Percentiles rank a stretch among this genome's conserved stretches.
Evolutionary conservation across 1,139 yeast species (phyloP).

Genomic region (Kazachstania sp.): DNA sequence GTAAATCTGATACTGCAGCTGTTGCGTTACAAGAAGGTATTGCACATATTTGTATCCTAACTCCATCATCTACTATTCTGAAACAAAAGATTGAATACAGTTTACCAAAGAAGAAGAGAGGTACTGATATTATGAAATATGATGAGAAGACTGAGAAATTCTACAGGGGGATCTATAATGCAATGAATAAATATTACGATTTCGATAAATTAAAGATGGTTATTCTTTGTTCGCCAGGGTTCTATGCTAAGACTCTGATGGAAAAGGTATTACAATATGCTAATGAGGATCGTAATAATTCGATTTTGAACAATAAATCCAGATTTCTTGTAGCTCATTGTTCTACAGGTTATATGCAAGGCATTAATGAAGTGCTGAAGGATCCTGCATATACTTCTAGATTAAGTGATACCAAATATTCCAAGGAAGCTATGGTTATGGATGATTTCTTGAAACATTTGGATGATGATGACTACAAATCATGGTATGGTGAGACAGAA

Average conservation of each 20-base stretch:
- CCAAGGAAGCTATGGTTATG: slow-evolving; percentile 60
- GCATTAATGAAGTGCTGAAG: slow-evolving; percentile 75
- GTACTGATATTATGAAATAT: slow-evolving; percentile 67
- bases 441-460: slow-evolving; percentile 71
- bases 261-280: slow-evolving; percentile 52
- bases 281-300: slow-evolving; percentile 47
- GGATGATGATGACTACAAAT: slow-evolving; percentile 72
- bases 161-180: slow-evolving; percentile 51
- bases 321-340: slow-evolving; percentile 77
- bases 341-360: slow-evolving; percentile 88
- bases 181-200: slow-evolving; percentile 63
- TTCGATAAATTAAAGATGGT: slow-evolving; percentile 65
- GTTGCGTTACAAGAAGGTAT: slow-evolving; percentile 90
- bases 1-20: slow-evolving; percentile 89
- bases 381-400: slow-evolving; percentile 57
- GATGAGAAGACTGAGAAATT: slow-evolving; percentile 75
- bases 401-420: slow-evolving; percentile 74
- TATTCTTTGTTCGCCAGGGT: slow-evolving; percentile 89
- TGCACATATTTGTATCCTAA: slow-evolving; percentile 82
- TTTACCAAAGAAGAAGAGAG: slow-evolving; percentile 77
- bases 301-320: slow-evolving; percentile 45
- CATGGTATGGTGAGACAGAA: slow-evolving; percentile 91
- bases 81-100: slow-evolving; percentile 73
- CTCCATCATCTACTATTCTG: slow-evolving; percentile 81
- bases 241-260: slow-evolving; percentile 59